A percentile compares a stretch with the other conserved stretches of the same genome.
Evolutionary conservation across 2,329 filamentous ascomycete genomes (phyloP).

Genomic region (Colletotrichum eremochloae): DNA sequence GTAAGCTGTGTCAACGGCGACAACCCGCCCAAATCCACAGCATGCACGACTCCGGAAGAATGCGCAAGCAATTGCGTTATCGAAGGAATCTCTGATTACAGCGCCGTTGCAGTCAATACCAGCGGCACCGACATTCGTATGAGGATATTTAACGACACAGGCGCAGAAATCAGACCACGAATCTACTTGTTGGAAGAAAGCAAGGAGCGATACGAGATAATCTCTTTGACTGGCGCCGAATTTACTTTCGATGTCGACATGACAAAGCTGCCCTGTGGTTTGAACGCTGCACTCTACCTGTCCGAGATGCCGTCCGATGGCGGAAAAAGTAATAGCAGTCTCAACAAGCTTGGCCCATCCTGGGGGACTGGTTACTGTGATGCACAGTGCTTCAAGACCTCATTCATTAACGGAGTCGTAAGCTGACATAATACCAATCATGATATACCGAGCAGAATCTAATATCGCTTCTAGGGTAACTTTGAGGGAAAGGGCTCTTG

Average conservation of each 20-base stretch:
- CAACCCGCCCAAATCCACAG: constrained; percentile 51
- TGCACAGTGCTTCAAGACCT: constrained; percentile 63
- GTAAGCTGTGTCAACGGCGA: constrained; percentile 46
- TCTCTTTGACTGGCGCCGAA: constrained; percentile 71
- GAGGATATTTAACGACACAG: constrained; percentile 45
- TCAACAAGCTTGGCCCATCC: constrained; percentile 68
- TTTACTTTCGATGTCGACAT: constrained; percentile 76
- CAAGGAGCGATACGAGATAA: constrained; percentile 68
- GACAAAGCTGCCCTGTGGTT: constrained; percentile 72
- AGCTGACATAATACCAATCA: constrained; percentile 46
- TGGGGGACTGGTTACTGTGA: constrained; percentile 74
- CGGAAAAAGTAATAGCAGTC: constrained; percentile 62
- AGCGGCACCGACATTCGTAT: constrained; percentile 46
- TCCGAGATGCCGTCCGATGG: constrained; percentile 73
- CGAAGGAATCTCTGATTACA: constrained; percentile 62
- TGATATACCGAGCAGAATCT: constrained; percentile 46
- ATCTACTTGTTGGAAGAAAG: constrained; percentile 68
- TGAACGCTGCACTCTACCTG: constrained; percentile 76
- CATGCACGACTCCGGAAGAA: constrained; percentile 59
- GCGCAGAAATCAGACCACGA: constrained; percentile 54
- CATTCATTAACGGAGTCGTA: constrained; percentile 60
- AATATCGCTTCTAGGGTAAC: constrained; percentile 60
- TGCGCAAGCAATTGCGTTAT: constrained; percentile 66
- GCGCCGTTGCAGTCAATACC: constrained; percentile 48
- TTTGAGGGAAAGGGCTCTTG: constrained; percentile 70